A percentile compares a stretch with the other conserved stretches of the same genome.
phyloP scores from a whole-genome alignment of 345 rosid genomes.

The Lumnitzera racemosa region DNA sequence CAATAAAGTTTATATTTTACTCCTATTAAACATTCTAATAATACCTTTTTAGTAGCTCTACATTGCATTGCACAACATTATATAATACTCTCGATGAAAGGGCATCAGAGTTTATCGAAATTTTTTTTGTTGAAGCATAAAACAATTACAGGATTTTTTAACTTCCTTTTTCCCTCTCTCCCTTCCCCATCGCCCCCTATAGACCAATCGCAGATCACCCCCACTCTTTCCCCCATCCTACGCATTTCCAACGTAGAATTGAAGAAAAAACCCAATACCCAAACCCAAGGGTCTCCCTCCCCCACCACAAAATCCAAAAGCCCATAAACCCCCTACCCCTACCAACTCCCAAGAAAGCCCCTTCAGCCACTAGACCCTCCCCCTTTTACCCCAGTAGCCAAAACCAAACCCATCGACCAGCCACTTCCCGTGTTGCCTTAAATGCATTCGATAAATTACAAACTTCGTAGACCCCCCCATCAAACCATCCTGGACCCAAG shows the following conservation, averaged over 20 bases:
- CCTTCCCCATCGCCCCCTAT: constrained; percentile 3
- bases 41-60: no score
- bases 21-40: no score
- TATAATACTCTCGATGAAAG: no score
- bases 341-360: not conserved
- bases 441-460: constrained; percentile 42
- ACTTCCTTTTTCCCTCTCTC: constrained; percentile 25
- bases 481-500: constrained; percentile 39
- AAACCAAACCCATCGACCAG: constrained; percentile 1
- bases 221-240: not conserved
- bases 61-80: no score
- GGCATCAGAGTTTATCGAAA: no score
- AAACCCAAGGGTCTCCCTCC: constrained; percentile 2
- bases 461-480: constrained; percentile 53
- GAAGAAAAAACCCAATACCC: constrained; percentile 22
- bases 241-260: constrained; percentile 19
- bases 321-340: not conserved
- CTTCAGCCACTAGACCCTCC: not conserved
- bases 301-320: not conserved
- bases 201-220: no score
- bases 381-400: not conserved
- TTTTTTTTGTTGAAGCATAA: no score
- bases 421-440: constrained; percentile 18
- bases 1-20: no score
- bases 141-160: constrained; percentile 16